Percentiles rank a stretch among this genome's conserved stretches.
These are phyloP conservation scores for Mycena pura DNA, from an alignment of 768 basidiomycete species.

Conservation along the genomic window DNA sequence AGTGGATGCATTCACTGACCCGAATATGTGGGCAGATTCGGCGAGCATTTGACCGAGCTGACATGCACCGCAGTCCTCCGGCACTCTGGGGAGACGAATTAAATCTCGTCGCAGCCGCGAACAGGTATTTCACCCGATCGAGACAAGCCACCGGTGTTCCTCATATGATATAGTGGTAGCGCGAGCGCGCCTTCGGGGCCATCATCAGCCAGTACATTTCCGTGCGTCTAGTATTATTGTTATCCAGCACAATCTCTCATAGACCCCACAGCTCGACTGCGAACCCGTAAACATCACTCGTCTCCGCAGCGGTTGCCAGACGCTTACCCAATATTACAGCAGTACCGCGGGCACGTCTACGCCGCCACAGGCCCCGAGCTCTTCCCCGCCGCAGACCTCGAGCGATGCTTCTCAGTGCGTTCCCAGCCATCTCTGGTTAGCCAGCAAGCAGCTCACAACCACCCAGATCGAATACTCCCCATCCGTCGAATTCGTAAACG, in stretches of 20 bases:
- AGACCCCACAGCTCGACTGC: too few relatives aligned
- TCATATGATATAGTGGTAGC: too few relatives aligned
- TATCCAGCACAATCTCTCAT: too few relatives aligned
- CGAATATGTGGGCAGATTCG: neutral
- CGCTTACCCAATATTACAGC: neutral
- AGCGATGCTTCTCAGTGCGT: constrained; percentile 2
- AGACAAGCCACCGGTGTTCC: neutral
- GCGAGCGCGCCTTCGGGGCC: too few relatives aligned
- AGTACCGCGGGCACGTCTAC: neutral
- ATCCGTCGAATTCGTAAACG: neutral
- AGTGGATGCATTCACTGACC: neutral
- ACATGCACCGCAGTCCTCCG: constrained; percentile 8
- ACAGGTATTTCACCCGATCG: neutral
- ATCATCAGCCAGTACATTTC: too few relatives aligned
- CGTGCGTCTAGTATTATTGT: too few relatives aligned
- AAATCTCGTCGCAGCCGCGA: constrained; percentile 1
- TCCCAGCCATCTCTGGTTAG: neutral
- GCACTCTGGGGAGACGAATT: neutral
- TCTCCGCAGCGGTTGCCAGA: too few relatives aligned
- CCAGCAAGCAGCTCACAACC: neutral
- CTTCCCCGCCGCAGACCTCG: neutral
- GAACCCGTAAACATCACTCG: too few relatives aligned
- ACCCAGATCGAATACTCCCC: neutral
- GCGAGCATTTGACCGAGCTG: neutral
- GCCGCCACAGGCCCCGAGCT: neutral